Evolutionary conservation across 2,329 filamentous ascomycete species (phyloP).

Genomic region (Botrytis aclada): DNA sequence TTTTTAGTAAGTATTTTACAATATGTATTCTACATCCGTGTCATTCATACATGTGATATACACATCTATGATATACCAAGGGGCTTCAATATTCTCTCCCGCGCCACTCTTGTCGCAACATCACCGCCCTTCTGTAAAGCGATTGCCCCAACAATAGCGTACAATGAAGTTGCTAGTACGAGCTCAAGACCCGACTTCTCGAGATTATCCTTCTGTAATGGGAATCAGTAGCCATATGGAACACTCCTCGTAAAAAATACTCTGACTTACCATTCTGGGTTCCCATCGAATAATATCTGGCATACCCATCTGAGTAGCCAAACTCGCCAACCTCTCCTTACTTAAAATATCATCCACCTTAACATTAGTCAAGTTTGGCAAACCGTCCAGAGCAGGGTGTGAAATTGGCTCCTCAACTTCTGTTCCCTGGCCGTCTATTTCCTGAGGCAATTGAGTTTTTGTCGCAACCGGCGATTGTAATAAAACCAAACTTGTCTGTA

Average conservation of each 20-base stretch:
- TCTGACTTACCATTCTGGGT: conserved; percentile 64
- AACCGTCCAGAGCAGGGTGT: conserved; percentile 67
- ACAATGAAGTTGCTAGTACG: conserved; percentile 73
- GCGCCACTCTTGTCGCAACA: conserved; percentile 69
- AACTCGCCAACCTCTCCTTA: conserved; percentile 60
- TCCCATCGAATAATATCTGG: conserved; percentile 81
- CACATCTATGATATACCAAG: conserved; percentile 34
- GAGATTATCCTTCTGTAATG: conserved; percentile 60
- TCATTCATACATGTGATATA: conserved; percentile 28
- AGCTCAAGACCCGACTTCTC: conserved; percentile 68
- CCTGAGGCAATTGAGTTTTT: conserved; percentile 41
- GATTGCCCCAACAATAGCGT: conserved; percentile 84
- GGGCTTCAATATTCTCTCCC: conserved; percentile 54
- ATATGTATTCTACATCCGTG: conserved; percentile 18
- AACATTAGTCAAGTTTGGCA: conserved; percentile 65
- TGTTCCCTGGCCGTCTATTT: conserved; percentile 50
- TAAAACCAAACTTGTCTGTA: conserved; percentile 63
- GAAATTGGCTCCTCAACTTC: conserved; percentile 59
- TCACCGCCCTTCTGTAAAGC: conserved; percentile 83
- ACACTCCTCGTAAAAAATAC: conserved; percentile 5
- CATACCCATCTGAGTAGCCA: conserved; percentile 71
- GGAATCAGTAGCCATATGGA: conserved; percentile 27
- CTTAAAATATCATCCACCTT: conserved; percentile 61
- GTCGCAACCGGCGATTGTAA: conserved; percentile 44
- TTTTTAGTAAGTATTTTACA: conserved; percentile 13